phyloP scores from a whole-genome alignment of 2,329 filamentous ascomycete species.

The Zymoseptoria ardabiliae region DNA sequence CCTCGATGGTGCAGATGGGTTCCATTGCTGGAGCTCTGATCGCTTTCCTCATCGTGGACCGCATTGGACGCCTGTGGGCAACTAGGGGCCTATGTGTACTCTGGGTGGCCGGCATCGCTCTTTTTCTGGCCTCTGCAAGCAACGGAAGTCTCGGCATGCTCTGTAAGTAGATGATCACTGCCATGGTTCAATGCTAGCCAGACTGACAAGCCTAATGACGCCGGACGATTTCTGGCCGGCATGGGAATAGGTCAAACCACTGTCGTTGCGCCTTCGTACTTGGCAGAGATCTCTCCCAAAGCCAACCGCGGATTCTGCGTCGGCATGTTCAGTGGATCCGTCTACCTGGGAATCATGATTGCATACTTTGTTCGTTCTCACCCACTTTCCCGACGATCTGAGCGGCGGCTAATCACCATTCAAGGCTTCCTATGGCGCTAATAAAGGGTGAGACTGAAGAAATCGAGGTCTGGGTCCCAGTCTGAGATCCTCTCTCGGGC shows the following conservation, averaged over 20 bases:
- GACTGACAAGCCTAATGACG: conserved; percentile 11
- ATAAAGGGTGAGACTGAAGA: background rate
- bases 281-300: conserved; percentile 42
- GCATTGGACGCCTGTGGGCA: conserved; percentile 27
- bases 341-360: conserved; percentile 68
- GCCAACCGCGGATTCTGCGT: conserved; percentile 56
- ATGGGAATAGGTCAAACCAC: conserved; percentile 42
- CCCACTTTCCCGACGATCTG: background rate
- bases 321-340: conserved; percentile 61
- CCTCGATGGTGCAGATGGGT: conserved; percentile 74
- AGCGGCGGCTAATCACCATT: too few species aligned
- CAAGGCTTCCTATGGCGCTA: background rate
- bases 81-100: conserved; percentile 23
- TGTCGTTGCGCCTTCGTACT: conserved; percentile 55
- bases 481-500: background rate
- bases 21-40: conserved; percentile 64
- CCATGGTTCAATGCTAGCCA: too few species aligned
- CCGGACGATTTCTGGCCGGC: conserved; percentile 37
- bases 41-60: conserved; percentile 33
- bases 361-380: conserved; percentile 57
- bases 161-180: too few species aligned
- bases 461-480: background rate
- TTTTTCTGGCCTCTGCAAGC: conserved; percentile 42
- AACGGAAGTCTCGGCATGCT: conserved; percentile 29
- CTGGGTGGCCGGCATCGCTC: conserved; percentile 24